Conservation (phyloP, 2,329 filamentous ascomycete species). For the Fusarium palustre region DNA sequence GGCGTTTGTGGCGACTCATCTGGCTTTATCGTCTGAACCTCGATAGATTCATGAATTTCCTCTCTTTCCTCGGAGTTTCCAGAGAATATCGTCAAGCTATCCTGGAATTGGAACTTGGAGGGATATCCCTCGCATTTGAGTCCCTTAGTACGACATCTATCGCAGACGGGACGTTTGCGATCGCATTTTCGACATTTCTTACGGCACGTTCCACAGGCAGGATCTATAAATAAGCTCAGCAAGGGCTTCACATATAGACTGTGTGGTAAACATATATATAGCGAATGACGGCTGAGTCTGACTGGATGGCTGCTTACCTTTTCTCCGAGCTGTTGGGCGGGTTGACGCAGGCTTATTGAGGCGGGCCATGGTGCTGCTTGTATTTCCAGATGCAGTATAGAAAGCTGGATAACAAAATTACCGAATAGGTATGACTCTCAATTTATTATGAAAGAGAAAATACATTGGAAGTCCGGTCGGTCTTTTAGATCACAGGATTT, state of each 20-base stretch:
- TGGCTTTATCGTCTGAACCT: fast-evolving
- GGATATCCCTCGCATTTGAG: conserved; percentile 50
- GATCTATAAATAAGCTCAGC: conserved; percentile 34
- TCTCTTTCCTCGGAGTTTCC: fast-evolving
- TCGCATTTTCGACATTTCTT: conserved; percentile 52
- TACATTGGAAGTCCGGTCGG: background rate
- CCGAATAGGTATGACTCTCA: background rate
- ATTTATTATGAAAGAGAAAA: background rate
- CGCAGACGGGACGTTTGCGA: conserved; percentile 46
- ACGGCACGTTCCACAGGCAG: conserved; percentile 49
- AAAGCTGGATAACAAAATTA: background rate
- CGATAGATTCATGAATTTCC: background rate
- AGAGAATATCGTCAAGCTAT: conserved; percentile 2
- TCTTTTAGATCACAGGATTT: background rate
- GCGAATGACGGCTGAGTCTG: fast-evolving
- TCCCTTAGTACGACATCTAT: conserved; percentile 47
- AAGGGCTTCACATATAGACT: fast-evolving
- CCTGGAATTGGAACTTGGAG: conserved; percentile 47
- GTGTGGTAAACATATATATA: fast-evolving
- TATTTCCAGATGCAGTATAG: conserved; percentile 10
- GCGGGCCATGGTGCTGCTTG: conserved; percentile 20
- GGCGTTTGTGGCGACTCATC: background rate
- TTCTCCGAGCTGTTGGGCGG: conserved; percentile 37
- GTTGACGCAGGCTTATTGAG: background rate
- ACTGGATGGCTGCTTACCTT: conserved; percentile 13